Evolutionary conservation across 305 asterid genomes (phyloP).

Genomic region (Solanum hybrid): DNA sequence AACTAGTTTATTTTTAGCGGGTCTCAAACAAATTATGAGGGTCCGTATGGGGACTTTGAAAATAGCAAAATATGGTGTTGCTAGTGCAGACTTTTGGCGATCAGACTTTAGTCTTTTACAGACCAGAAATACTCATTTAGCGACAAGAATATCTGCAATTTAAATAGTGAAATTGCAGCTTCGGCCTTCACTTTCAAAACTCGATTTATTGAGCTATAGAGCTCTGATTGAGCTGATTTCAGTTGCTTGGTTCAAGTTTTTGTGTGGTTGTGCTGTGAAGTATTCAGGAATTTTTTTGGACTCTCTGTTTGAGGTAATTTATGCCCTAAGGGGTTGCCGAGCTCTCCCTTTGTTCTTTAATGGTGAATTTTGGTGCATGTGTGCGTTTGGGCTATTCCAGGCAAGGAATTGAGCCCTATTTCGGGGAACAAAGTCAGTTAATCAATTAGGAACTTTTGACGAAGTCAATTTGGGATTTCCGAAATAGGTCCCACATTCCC

Average conservation of each 20-base stretch:
- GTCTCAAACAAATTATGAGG: background rate
- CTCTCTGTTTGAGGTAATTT: background rate
- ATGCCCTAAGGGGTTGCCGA: background rate
- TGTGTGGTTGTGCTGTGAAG: background rate
- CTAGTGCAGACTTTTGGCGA: background rate
- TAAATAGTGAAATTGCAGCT: background rate
- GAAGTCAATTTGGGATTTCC: background rate
- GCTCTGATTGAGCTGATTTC: background rate
- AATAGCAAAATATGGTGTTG: background rate
- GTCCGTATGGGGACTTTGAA: background rate
- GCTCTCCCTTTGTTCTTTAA: background rate
- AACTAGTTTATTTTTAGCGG: background rate
- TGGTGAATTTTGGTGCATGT: background rate
- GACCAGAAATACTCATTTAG: background rate
- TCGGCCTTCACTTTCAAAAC: background rate
- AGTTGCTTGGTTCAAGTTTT: background rate
- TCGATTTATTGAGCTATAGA: no score
- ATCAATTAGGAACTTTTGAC: background rate
- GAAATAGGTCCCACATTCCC: background rate
- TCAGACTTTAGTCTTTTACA: background rate
- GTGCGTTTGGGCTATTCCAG: background rate
- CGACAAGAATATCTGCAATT: background rate
- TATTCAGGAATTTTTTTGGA: background rate
- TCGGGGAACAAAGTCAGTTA: background rate
- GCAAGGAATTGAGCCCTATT: background rate